These are phyloP conservation scores for Candida germanica DNA, from an alignment of 805 yeast genomes.

Conservation along the genomic window DNA sequence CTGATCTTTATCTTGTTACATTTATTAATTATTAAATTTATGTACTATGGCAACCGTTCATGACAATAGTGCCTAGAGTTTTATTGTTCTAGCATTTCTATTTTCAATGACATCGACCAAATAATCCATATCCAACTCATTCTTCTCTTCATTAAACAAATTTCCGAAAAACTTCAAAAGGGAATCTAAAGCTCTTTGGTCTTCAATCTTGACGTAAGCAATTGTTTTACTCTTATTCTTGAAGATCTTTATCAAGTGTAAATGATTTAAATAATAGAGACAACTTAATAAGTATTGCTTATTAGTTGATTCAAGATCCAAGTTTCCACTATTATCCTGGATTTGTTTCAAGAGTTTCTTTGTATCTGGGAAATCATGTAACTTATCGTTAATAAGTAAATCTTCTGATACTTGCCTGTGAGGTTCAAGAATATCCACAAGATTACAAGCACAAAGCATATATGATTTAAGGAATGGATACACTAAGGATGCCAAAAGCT, in stretches of 20 bases:
- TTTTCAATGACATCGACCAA: constrained; percentile 35
- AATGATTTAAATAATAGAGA: constrained; percentile 35
- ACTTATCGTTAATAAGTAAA: constrained; percentile 20
- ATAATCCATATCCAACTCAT: constrained; percentile 24
- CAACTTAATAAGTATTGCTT: constrained; percentile 41
- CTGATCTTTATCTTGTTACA: too few species aligned
- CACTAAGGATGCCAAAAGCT: constrained; percentile 12
- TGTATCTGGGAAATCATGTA: constrained; percentile 30
- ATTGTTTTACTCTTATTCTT: constrained; percentile 41
- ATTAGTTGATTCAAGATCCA: constrained; percentile 36
- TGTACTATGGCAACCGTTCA: too few species aligned
- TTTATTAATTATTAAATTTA: too few species aligned
- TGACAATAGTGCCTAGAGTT: too few species aligned
- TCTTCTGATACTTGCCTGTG: constrained; percentile 18
- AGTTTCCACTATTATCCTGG: constrained; percentile 19
- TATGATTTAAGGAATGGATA: constrained; percentile 13
- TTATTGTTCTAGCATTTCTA: constrained; percentile 19
- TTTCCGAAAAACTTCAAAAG: constrained; percentile 20
- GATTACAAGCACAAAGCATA: constrained; percentile 23
- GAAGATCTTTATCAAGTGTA: constrained; percentile 32
- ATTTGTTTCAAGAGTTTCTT: constrained; percentile 27
- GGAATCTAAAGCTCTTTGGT: constrained; percentile 25
- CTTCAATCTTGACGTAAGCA: constrained; percentile 35
- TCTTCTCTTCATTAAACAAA: constrained; percentile 9
- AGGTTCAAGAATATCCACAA: constrained; percentile 10